phyloP scores from a whole-genome alignment of 441 rosid genomes.

The Geranium incanum region DNA sequence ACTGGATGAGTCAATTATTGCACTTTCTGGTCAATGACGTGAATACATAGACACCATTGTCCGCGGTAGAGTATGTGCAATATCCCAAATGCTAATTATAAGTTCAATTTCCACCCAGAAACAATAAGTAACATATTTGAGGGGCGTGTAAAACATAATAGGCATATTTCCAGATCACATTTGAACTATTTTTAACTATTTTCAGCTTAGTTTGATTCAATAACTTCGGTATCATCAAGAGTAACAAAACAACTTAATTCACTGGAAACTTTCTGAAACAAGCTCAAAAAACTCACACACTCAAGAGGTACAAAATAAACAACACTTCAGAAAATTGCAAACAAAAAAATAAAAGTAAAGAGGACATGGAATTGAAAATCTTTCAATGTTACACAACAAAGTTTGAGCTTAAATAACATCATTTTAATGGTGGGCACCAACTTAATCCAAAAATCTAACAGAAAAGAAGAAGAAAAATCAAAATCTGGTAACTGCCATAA shows the following conservation, averaged over 20 bases:
- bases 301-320: not conserved
- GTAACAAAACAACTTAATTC: not conserved
- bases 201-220: not conserved
- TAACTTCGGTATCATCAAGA: not conserved
- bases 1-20: not conserved
- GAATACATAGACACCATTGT: not conserved
- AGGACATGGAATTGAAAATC: not conserved
- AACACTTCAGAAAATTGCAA: not conserved
- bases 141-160: not conserved
- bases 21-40: not conserved
- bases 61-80: not conserved
- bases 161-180: not conserved
- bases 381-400: not conserved
- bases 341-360: not conserved
- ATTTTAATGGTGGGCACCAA: not conserved
- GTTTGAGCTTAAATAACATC: not conserved
- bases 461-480: not conserved
- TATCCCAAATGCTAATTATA: not conserved
- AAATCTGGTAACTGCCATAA: not conserved
- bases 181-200: not conserved
- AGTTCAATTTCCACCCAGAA: not conserved
- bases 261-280: not conserved
- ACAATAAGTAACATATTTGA: not conserved
- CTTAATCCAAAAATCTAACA: not conserved
- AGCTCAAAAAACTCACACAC: not conserved